These are phyloP conservation scores for Tuber borchii DNA, from an alignment of 495 filamentous ascomycete genomes.

Conservation along the genomic window DNA sequence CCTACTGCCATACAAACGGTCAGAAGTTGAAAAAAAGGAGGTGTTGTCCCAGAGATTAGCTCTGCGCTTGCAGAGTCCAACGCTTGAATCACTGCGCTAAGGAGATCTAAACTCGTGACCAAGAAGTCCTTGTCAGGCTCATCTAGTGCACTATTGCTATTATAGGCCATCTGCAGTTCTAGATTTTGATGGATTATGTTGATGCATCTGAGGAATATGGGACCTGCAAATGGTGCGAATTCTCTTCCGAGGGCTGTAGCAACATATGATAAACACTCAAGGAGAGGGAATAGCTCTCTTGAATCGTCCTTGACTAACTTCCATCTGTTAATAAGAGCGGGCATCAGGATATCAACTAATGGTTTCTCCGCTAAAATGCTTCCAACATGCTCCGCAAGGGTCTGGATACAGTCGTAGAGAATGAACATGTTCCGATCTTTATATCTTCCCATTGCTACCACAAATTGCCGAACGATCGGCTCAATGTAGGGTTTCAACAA, in stretches of 20 bases:
- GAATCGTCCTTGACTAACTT: conserved; percentile 81
- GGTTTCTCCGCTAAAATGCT: conserved; percentile 68
- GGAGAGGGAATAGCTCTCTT: conserved; percentile 83
- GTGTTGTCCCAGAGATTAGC: conserved; percentile 66
- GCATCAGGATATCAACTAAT: conserved; percentile 82
- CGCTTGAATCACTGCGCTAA: conserved; percentile 91
- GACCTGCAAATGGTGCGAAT: conserved; percentile 75
- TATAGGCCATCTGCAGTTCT: conserved; percentile 62
- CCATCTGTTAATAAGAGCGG: conserved; percentile 85
- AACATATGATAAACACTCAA: conserved; percentile 93
- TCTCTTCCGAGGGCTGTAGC: conserved; percentile 74
- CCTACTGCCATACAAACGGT: conserved; percentile 69
- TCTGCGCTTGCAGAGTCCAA: conserved; percentile 70
- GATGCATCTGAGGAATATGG: conserved; percentile 78
- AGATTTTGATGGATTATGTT: conserved; percentile 87
- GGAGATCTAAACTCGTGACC: conserved; percentile 88
- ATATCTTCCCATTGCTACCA: conserved; percentile 84
- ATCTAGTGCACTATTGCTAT: conserved; percentile 61
- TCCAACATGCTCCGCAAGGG: conserved; percentile 85
- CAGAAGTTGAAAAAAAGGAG: conserved; percentile 82
- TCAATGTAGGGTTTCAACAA: conserved; percentile 74
- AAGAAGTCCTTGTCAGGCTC: conserved; percentile 94
- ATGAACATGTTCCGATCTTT: conserved; percentile 99
- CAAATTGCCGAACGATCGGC: conserved; percentile 87
- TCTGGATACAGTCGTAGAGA: conserved; percentile 97